Percentiles rank a stretch among this genome's conserved stretches.
Evolutionary conservation across 1,284 basidiomycete species (phyloP).

Genomic region (Uromyces viciae-fabae): DNA sequence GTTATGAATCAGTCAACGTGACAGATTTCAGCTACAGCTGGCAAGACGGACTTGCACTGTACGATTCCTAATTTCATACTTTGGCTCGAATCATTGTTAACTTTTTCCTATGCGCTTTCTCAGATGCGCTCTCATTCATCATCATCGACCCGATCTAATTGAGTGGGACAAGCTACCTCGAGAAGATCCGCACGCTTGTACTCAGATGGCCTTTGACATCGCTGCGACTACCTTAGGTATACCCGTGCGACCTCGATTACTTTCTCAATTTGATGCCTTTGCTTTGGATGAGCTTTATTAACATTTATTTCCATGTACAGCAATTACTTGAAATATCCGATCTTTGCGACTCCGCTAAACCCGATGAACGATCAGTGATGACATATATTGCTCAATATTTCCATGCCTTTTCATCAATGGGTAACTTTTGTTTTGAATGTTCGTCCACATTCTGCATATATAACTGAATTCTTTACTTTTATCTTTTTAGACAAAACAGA

Average conservation of each 20-base stretch:
- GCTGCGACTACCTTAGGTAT: conserved; percentile 82
- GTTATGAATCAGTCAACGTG: conserved; percentile 86
- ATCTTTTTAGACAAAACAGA: conserved; percentile 75
- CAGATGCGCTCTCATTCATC: conserved; percentile 93
- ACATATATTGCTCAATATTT: conserved; percentile 94
- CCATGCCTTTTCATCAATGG: conserved; percentile 96
- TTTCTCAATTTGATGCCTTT: neutral
- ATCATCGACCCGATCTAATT: conserved; percentile 88
- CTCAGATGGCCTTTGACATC: conserved; percentile 75
- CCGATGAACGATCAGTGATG: conserved; percentile 94
- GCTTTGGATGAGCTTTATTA: neutral
- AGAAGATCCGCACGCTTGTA: conserved; percentile 74
- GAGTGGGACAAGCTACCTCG: conserved; percentile 77
- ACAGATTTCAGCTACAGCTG: conserved; percentile 89
- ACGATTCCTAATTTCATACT: conserved; percentile 54
- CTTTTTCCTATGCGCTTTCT: neutral
- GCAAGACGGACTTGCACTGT: conserved; percentile 92
- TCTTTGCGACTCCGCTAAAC: conserved; percentile 78
- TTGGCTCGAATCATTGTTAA: neutral
- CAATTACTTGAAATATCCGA: conserved; percentile 95
- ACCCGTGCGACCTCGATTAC: conserved; percentile 64
- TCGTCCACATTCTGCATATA: conserved; percentile 62
- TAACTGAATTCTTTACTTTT: conserved; percentile 59
- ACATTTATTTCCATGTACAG: conserved; percentile 57
- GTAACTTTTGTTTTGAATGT: conserved; percentile 62